Percentiles rank a stretch among this genome's conserved stretches.
Conservation (phyloP, 2,329 filamentous ascomycete species). For the Arthrobotrys iridis region DNA sequence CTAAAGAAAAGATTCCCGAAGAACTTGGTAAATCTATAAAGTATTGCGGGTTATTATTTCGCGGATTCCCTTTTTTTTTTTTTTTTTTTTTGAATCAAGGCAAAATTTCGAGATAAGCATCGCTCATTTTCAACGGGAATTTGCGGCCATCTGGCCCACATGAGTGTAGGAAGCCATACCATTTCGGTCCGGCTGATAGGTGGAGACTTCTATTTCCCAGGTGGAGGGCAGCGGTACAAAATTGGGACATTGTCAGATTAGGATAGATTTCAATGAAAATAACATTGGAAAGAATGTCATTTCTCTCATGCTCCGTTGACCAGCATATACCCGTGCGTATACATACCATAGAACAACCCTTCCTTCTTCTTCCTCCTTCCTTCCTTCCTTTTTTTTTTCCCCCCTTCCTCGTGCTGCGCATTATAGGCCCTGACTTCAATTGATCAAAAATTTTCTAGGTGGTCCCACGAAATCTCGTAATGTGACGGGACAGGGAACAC, state of each 20-base stretch:
- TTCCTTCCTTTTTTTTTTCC: too few relatives aligned
- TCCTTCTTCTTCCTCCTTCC: too few relatives aligned
- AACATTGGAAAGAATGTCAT: too few relatives aligned
- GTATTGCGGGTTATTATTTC: conserved; percentile 5
- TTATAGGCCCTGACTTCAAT: not conserved
- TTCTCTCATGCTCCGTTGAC: too few relatives aligned
- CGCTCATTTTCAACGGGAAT: conserved; percentile 31
- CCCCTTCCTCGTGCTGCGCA: conserved; percentile 5
- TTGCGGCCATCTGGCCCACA: conserved; percentile 50
- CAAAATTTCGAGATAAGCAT: conserved; percentile 4
- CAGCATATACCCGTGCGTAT: too few relatives aligned
- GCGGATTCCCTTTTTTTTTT: not conserved
- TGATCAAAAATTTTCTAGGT: not conserved
- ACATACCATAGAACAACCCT: too few relatives aligned
- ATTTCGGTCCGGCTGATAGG: conserved; percentile 39
- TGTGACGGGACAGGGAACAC: conserved; percentile 48
- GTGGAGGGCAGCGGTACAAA: too few relatives aligned
- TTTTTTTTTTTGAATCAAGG: too few relatives aligned
- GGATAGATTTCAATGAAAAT: too few relatives aligned
- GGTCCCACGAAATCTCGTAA: conserved; percentile 21
- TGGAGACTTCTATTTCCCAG: conserved; percentile 28
- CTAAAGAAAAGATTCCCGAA: not conserved
- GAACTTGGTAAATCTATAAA: not conserved
- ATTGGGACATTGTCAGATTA: too few relatives aligned
- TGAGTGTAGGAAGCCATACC: conserved; percentile 35